These are phyloP conservation scores for Pseudopediastrum boryanum DNA, from an alignment of 139 green algal genomes.

Conservation along the genomic window DNA sequence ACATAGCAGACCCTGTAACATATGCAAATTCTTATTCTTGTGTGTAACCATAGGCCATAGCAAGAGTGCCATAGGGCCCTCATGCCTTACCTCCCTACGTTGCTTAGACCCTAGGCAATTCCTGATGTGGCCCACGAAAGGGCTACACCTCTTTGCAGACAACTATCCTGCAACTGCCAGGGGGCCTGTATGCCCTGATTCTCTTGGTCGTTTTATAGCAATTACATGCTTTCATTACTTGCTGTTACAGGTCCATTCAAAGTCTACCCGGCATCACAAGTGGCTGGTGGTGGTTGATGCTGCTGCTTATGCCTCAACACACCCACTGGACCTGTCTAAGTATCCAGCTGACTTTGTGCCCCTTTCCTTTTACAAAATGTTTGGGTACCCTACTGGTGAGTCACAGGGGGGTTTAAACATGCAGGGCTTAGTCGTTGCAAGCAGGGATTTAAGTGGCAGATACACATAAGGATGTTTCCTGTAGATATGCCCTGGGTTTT, in stretches of 20 bases:
- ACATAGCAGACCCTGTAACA: too few species aligned
- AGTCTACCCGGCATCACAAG: not conserved
- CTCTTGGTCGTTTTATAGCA: not conserved
- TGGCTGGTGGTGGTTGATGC: constrained; percentile 71
- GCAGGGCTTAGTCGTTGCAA: not conserved
- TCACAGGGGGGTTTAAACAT: not conserved
- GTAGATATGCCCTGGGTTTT: not conserved
- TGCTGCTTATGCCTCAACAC: constrained; percentile 65
- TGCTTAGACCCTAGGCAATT: too few species aligned
- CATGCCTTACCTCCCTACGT: too few species aligned
- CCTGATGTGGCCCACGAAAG: not conserved
- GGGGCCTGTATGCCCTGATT: not conserved
- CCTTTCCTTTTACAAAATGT: constrained; percentile 81
- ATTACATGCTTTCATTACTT: not conserved
- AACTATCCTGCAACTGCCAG: not conserved
- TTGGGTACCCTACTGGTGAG: constrained; percentile 70
- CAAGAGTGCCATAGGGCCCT: too few species aligned
- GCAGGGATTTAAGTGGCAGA: too few species aligned
- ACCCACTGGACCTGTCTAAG: constrained; percentile 64
- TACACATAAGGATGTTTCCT: not conserved
- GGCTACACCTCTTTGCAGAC: not conserved
- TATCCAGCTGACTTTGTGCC: constrained; percentile 67
- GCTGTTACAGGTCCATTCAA: constrained; percentile 20
- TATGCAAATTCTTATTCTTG: too few species aligned
- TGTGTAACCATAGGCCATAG: too few species aligned